Evolutionary conservation across 2,329 filamentous ascomycete species (phyloP), one percentile per base, ranked within the genome.

Genomic region (Plenodomus lindquistii): DNA sequence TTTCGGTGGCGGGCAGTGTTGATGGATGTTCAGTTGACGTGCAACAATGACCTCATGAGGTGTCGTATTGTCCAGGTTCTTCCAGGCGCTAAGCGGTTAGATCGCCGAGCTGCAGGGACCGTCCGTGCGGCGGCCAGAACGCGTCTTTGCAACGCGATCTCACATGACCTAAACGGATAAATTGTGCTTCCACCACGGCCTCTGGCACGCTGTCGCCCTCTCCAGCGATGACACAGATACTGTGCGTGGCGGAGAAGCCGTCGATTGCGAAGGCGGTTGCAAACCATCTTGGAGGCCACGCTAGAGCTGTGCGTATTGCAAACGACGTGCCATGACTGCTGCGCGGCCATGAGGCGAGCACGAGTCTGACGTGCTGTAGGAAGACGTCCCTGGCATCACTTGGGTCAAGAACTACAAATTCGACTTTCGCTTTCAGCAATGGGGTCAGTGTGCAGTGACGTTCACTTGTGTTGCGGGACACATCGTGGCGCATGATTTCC

Each of bases 351-450:
- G 10, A 5, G 17, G 9, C 16, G 11, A 19, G 39, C 31, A 19
- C 8, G 46, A 29, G 37, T 37, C 58, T 60, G 44, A 62, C 29
- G 19, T 13, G 35, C 13, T 18, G 29, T 63, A 95, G 90, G 80
- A 81, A 59, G 81, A 83, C 54, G 88, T 91, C 2, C 78, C 67
- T 29, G 81, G 84, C 17, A 85, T 85, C 56, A 82, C 83, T 60
- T 97, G 86, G 74, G 87, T 96, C 71, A 97, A 97, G 71, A 99
- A 99, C 65, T 97, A 97, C 75, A 81, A 85, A 21, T 99, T 99
- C 67, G 81, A 87, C 38, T 99, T 94, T 74, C 85, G 90, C 69
- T 99, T 99, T 70, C 86, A 86, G 5, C 81, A 78, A 39, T 96
- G 91, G 88, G 91, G 92, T 17, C 80, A 79, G 52, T 96, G 89